Evolutionary conservation across 805 yeast genomes (phyloP).

Genomic region (Monosporozyma siamensis): DNA sequence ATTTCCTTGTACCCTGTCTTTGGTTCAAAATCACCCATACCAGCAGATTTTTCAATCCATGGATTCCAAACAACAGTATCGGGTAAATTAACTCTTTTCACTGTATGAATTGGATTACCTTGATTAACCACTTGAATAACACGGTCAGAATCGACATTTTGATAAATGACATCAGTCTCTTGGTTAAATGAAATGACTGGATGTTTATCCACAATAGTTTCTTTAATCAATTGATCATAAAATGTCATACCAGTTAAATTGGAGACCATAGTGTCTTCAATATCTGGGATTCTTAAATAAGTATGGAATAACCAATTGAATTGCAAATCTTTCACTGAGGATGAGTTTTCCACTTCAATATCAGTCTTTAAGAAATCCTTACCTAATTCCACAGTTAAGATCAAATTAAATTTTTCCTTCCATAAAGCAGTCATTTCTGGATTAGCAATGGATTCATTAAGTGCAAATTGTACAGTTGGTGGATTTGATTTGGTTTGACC

Average conservation of each 20-base stretch:
- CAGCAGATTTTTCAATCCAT: constrained; percentile 74
- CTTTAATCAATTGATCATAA: constrained; percentile 65
- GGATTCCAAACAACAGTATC: constrained; percentile 96
- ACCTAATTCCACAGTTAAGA: constrained; percentile 57
- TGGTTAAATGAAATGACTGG: constrained; percentile 64
- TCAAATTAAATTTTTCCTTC: constrained; percentile 63
- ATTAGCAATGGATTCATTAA: constrained; percentile 76
- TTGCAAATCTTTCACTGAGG: constrained; percentile 45
- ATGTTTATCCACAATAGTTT: constrained; percentile 56
- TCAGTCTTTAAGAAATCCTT: constrained; percentile 52
- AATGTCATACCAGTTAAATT: constrained; percentile 68
- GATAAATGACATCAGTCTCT: constrained; percentile 82
- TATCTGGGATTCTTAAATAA: constrained; percentile 65
- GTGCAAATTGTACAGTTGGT: constrained; percentile 81
- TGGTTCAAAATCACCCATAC: constrained; percentile 85
- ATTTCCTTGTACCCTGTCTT: constrained; percentile 72
- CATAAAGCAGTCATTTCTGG: constrained; percentile 53
- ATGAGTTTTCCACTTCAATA: constrained; percentile 70
- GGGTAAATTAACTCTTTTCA: constrained; percentile 52
- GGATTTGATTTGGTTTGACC: constrained; percentile 69
- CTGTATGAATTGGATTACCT: constrained; percentile 61
- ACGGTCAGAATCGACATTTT: constrained; percentile 45
- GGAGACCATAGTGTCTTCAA: constrained; percentile 66
- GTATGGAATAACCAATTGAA: constrained; percentile 96
- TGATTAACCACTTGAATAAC: constrained; percentile 57